These are phyloP conservation scores for Aspergillus brasiliensis DNA, from an alignment of 2,329 filamentous ascomycete species.

Conservation along the genomic window DNA sequence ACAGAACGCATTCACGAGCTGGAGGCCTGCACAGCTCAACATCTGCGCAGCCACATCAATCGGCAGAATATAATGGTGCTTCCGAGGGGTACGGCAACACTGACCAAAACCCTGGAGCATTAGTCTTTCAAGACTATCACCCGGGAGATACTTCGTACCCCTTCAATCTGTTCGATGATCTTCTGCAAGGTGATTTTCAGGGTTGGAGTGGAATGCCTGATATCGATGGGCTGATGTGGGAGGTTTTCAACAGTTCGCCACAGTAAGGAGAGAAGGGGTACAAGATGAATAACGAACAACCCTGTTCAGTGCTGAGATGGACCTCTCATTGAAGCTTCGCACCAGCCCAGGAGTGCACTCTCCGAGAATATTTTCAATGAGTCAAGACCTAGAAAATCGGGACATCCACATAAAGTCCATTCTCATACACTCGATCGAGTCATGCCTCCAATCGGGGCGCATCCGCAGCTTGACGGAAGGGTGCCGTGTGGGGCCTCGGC, in stretches of 20 bases:
- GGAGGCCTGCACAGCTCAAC: background rate
- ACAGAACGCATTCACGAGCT: background rate
- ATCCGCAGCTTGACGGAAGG: background rate
- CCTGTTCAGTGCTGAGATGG: background rate
- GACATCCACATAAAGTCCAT: too few species aligned
- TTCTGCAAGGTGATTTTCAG: slow-evolving; percentile 26
- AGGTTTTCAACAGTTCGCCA: slow-evolving; percentile 22
- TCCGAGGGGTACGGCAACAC: background rate
- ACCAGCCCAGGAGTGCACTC: too few species aligned
- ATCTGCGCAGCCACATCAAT: background rate
- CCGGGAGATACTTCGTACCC: background rate
- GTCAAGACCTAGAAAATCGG: too few species aligned
- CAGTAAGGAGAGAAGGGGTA: background rate
- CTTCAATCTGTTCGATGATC: slow-evolving; percentile 24
- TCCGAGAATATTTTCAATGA: too few species aligned
- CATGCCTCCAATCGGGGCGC: background rate
- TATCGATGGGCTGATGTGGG: slow-evolving; percentile 35
- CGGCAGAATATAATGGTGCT: background rate
- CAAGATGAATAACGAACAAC: background rate
- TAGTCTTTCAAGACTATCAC: background rate
- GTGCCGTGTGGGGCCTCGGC: background rate
- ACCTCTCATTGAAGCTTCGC: too few species aligned
- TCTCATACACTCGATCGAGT: background rate
- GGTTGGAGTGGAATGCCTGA: slow-evolving; percentile 30
- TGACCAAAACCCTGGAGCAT: too few species aligned